A percentile compares a stretch with the other conserved stretches of the same genome.
Conservation (phyloP, 495 filamentous ascomycete species). For the Lepidopterella palustris region DNA sequence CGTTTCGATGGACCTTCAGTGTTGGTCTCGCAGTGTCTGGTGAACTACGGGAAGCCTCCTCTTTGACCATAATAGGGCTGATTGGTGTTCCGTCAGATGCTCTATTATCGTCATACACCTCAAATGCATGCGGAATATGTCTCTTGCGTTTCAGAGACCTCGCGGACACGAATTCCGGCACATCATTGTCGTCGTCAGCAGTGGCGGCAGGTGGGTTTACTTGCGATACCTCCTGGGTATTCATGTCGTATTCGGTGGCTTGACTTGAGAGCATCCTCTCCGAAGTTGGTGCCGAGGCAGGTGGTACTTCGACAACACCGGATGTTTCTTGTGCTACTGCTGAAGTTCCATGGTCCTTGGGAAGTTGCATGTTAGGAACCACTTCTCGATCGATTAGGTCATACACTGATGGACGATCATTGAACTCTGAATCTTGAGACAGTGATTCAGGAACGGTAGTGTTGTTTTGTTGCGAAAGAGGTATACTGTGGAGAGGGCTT, state of each 20-base stretch:
- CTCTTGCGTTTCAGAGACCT: slow-evolving; percentile 34
- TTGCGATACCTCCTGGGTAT: neutral
- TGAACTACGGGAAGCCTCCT: slow-evolving; percentile 33
- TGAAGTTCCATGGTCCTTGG: neutral
- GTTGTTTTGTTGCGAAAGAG: neutral
- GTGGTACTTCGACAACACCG: neutral
- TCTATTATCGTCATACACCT: neutral
- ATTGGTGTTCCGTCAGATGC: slow-evolving; percentile 16
- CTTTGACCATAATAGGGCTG: slow-evolving; percentile 30
- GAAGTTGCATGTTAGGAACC: neutral
- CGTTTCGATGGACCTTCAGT: slow-evolving; percentile 18
- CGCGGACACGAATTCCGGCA: slow-evolving; percentile 31
- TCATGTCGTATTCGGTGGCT: slow-evolving; percentile 29
- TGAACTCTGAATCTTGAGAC: neutral
- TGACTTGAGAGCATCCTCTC: slow-evolving; percentile 29
- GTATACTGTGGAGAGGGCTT: neutral
- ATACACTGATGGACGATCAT: neutral
- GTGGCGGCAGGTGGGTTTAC: neutral
- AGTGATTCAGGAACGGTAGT: neutral
- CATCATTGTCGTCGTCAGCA: slow-evolving; percentile 20
- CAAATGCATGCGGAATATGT: neutral
- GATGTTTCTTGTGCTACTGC: neutral
- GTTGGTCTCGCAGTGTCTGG: neutral
- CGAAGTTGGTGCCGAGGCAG: neutral
- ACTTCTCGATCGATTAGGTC: neutral